Percentiles rank a stretch among this genome's conserved stretches.
Conservation (phyloP, 495 filamentous ascomycete genomes). For the Aspergillus conjunctus region DNA sequence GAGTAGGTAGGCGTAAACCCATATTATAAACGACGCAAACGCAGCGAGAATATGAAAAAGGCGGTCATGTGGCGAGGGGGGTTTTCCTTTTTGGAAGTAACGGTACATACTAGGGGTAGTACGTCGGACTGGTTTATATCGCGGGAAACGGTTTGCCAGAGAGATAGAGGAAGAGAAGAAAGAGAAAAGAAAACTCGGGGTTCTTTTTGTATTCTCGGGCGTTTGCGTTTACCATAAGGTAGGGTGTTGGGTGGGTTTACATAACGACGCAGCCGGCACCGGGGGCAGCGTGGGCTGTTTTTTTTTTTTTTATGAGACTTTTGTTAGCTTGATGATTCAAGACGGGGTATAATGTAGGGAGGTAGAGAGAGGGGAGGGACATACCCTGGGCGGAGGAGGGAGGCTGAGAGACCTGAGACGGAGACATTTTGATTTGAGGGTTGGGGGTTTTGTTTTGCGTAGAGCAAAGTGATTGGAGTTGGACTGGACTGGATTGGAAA, state of each 20-base stretch:
- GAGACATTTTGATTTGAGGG: conserved; percentile 40
- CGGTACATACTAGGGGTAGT: too few relatives aligned
- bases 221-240: conserved; percentile 5
- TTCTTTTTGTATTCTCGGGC: neutral
- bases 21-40: too few relatives aligned
- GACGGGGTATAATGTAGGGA: too few relatives aligned
- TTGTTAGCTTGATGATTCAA: too few relatives aligned
- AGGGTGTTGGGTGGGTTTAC: conserved; percentile 27
- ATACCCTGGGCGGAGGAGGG: conserved; percentile 37
- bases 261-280: conserved; percentile 46
- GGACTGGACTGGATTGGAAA: conserved; percentile 17
- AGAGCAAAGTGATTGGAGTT: conserved; percentile 29
- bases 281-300: conserved; percentile 28
- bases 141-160: neutral
- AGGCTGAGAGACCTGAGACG: conserved; percentile 28
- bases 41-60: too few relatives aligned
- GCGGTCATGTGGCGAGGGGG: too few relatives aligned
- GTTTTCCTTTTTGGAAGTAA: too few relatives aligned
- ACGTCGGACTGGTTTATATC: too few relatives aligned
- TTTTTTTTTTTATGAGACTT: too few relatives aligned
- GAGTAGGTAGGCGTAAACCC: too few relatives aligned
- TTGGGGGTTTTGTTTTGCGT: conserved; percentile 20
- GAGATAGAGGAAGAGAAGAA: neutral
- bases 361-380: conserved; percentile 7
- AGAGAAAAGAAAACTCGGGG: conserved; percentile 1